phyloP scores from a whole-genome alignment of 2,329 filamentous ascomycete species.

The Ceratocystis harringtonii region DNA sequence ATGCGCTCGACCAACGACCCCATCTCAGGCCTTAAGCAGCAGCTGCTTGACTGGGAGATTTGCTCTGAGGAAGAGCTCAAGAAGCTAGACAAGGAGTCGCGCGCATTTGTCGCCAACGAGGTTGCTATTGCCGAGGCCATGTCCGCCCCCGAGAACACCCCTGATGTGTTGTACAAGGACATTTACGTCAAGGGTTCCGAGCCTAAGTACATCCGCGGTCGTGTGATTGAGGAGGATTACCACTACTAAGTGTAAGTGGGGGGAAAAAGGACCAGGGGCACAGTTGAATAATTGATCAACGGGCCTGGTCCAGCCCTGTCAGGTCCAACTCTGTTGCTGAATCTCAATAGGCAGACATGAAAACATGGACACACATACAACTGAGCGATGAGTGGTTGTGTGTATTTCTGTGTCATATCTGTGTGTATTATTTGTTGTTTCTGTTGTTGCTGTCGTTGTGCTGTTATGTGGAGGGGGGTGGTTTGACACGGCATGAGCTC shows the following conservation, averaged over 20 bases:
- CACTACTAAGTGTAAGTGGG: slow-evolving; percentile 38
- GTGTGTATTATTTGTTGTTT: neutral
- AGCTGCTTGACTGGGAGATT: slow-evolving; percentile 91
- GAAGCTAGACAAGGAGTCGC: slow-evolving; percentile 84
- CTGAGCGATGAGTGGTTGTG: slow-evolving; percentile 22
- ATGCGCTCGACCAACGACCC: slow-evolving; percentile 99
- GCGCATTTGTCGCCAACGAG: slow-evolving; percentile 72
- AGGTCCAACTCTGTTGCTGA: neutral
- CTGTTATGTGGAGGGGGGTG: neutral
- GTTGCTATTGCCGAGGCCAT: slow-evolving; percentile 84
- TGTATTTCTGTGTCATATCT: neutral
- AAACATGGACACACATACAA: neutral
- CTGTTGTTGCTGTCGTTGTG: neutral
- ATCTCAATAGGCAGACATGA: neutral
- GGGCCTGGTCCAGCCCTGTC: neutral
- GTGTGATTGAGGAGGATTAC: slow-evolving; percentile 83
- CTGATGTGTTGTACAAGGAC: slow-evolving; percentile 84
- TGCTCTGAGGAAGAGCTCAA: slow-evolving; percentile 91
- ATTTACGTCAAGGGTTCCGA: slow-evolving; percentile 84
- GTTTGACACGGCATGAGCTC: neutral
- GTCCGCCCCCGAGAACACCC: slow-evolving; percentile 59
- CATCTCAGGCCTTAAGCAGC: slow-evolving; percentile 94
- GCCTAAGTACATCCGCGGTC: slow-evolving; percentile 74
- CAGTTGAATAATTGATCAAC: neutral
- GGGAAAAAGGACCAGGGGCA: neutral